phyloP scores from a whole-genome alignment of 805 yeast species.

The Starmerella cellae region DNA sequence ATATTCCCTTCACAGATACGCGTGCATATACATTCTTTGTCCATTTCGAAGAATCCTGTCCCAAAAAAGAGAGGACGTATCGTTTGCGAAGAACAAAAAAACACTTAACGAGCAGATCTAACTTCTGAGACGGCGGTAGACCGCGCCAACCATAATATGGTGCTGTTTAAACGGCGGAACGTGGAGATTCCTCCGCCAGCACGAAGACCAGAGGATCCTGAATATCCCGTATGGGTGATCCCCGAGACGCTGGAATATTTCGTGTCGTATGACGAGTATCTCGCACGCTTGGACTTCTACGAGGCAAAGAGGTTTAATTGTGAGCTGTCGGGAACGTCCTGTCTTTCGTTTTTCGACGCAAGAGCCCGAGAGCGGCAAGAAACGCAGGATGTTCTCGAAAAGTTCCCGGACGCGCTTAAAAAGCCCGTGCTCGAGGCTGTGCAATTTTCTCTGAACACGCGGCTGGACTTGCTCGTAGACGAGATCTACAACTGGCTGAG shows the following conservation, averaged over 20 bases:
- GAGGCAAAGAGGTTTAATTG: slow-evolving; percentile 66
- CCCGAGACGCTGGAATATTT: slow-evolving; percentile 87
- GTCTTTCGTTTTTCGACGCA: slow-evolving; percentile 85
- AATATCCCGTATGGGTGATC: slow-evolving; percentile 64
- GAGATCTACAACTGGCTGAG: slow-evolving; percentile 66
- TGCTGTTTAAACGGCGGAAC: slow-evolving; percentile 29
- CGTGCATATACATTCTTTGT: too few species aligned
- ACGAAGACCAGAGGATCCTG: slow-evolving; percentile 19
- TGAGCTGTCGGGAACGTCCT: slow-evolving; percentile 88
- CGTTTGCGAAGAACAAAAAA: too few species aligned
- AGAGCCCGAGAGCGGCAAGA: slow-evolving; percentile 48
- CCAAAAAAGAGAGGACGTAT: too few species aligned
- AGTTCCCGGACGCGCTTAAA: slow-evolving; percentile 81
- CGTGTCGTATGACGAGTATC: slow-evolving; percentile 56
- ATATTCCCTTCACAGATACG: too few species aligned
- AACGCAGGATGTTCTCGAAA: slow-evolving; percentile 48
- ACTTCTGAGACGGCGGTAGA: too few species aligned
- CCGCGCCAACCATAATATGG: too few species aligned
- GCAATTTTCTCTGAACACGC: slow-evolving; percentile 66
- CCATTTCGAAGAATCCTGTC: too few species aligned
- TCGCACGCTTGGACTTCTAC: slow-evolving; percentile 35
- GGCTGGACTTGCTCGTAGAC: slow-evolving; percentile 81
- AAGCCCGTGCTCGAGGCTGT: slow-evolving; percentile 81
- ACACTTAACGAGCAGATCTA: too few species aligned
- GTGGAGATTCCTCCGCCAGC: slow-evolving; percentile 24